A percentile compares a stretch with the other conserved stretches of the same genome.
Conservation (phyloP, 2,329 filamentous ascomycete species). For the Penicillium hesseltinei region DNA sequence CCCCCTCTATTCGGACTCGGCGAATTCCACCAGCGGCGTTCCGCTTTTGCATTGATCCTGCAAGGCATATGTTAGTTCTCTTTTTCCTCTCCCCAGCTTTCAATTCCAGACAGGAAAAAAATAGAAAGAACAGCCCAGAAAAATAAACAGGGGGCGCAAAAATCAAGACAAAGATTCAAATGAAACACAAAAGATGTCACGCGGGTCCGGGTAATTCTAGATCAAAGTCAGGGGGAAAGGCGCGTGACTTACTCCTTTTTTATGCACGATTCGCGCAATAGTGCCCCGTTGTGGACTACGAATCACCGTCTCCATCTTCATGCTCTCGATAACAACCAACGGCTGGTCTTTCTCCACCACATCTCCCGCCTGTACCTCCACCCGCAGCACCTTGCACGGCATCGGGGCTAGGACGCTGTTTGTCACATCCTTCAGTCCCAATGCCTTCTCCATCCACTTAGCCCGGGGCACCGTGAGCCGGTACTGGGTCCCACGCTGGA, state of each 20-base stretch:
- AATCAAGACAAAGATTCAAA: background rate
- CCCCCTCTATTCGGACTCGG: constrained; percentile 32
- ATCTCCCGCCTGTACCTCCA: constrained; percentile 81
- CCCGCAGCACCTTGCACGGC: constrained; percentile 93
- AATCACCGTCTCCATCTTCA: constrained; percentile 89
- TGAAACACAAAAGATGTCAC: constrained; percentile 1
- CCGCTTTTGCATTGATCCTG: constrained; percentile 77
- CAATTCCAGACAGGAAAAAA: too few species aligned
- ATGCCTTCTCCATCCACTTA: constrained; percentile 80
- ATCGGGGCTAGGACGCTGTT: constrained; percentile 90
- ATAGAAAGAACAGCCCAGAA: background rate
- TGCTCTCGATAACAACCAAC: constrained; percentile 85
- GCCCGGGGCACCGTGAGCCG: constrained; percentile 59
- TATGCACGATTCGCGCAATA: constrained; percentile 70
- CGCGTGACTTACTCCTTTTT: constrained; percentile 63
- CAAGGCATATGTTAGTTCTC: constrained; percentile 26
- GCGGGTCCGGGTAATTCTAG: constrained; percentile 7
- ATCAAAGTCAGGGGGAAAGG: background rate
- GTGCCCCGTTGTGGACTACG: constrained; percentile 70
- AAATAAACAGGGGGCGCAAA: background rate
- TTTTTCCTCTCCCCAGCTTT: background rate
- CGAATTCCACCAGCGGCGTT: constrained; percentile 71
- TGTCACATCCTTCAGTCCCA: constrained; percentile 74
- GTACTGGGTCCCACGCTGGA: constrained; percentile 65
- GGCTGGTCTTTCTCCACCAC: constrained; percentile 80